Evolutionary conservation across 495 filamentous ascomycete genomes (phyloP), one percentile per base, ranked within the genome.

Genomic region (Neurospora sp.): DNA sequence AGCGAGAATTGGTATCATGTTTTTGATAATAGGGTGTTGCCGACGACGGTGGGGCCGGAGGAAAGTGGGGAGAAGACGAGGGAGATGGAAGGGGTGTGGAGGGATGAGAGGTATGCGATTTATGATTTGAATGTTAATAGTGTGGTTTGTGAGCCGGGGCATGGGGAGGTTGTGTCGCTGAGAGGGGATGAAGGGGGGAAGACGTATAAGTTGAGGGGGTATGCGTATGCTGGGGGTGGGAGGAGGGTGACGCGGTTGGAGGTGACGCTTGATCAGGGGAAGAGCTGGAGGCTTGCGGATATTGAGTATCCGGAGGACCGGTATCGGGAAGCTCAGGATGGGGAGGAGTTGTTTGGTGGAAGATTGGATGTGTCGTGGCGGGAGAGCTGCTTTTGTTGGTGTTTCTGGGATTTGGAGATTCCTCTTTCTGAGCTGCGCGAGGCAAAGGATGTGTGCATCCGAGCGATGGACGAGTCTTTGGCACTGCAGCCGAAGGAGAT

Each of bases 1-100:
- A 97, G 93, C 78, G 92, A 95, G 70, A 97, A 97, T 76, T 97
- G 95, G 94, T 98, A 98, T 76, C 95, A 98, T 80, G 93, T 96
- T 72, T 93, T 96, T 78, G 95, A 98, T 78, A 98, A 98, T 76
- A 85, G 95, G 66, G 95, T 98, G 10, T 82, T 98, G 69, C 95
- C 95, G 18, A 97, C 93, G 0, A 95, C 91, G 89, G 88, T 98
- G 16, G 90, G 88, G 12, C 94, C 95, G 1, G 95, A 97, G 74
- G 91, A 92, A 82, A 88, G 93, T 49, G 91, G 91, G 3, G 86
- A 88, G 66, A 85, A 92, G 83, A 88, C 93, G 46, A 90, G 91
- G 2, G 86, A 88, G 62, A 85, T 97, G 72, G 90, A 90, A 1
- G 88, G 90, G 5, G 93, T 91, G 87, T 98, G 95, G 95, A 89